A percentile compares a stretch with the other conserved stretches of the same genome.
These are phyloP conservation scores for Cynanchum wilfordii DNA, from an alignment of 257 asterid species.

Conservation along the genomic window DNA sequence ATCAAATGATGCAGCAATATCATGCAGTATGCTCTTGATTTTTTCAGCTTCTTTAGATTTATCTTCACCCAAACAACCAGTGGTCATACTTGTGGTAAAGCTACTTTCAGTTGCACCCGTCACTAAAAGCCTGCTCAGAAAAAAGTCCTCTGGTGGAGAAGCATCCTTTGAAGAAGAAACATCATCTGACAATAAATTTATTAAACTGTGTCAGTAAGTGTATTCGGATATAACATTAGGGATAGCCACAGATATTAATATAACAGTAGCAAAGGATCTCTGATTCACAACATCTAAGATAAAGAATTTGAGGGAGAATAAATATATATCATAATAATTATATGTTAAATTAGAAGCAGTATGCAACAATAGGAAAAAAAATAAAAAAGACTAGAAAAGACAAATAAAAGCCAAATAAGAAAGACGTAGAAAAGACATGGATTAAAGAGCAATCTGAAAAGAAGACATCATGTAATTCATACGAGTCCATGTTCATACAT, in stretches of 20 bases:
- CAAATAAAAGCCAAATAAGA: neutral
- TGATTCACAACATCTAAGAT: neutral
- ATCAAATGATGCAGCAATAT: conserved; percentile 45
- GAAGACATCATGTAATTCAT: too few species aligned
- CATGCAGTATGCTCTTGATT: conserved; percentile 35
- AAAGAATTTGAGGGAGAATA: neutral
- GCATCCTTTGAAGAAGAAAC: conserved; percentile 17
- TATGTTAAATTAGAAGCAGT: neutral
- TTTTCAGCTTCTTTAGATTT: conserved; percentile 39
- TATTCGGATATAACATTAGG: neutral
- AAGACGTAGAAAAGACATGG: neutral
- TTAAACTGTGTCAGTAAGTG: neutral
- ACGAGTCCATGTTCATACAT: neutral
- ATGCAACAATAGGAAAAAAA: neutral
- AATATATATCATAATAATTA: neutral
- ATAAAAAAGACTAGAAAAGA: neutral
- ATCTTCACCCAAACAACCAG: conserved; percentile 32
- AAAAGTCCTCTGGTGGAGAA: conserved; percentile 47
- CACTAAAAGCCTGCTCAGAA: conserved; percentile 62
- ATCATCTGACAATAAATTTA: conserved; percentile 7
- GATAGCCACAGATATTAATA: neutral
- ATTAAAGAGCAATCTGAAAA: neutral
- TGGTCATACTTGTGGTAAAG: conserved; percentile 35
- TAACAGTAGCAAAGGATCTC: neutral
- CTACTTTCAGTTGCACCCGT: conserved; percentile 75